phyloP scores from a whole-genome alignment of 768 basidiomycete genomes.

The Suillus decipiens region DNA sequence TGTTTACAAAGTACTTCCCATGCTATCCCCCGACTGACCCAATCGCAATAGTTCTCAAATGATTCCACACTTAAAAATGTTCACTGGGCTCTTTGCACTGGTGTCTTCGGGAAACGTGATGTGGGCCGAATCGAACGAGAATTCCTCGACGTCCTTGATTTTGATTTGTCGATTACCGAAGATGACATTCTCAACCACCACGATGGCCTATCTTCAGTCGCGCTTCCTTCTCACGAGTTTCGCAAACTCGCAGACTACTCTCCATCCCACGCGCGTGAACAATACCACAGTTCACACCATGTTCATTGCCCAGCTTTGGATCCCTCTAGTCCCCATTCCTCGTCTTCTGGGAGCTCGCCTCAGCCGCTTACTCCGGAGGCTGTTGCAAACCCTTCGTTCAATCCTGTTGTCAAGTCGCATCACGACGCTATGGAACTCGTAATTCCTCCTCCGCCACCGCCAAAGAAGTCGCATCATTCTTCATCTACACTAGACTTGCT shows the following conservation, averaged over 20 bases:
- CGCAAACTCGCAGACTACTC: constrained; percentile 27
- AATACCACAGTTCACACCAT: constrained; percentile 22
- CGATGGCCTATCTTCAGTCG: constrained; percentile 33
- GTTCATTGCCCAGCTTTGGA: constrained; percentile 44
- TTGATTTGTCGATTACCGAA: constrained; percentile 67
- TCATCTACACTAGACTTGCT: constrained; percentile 45
- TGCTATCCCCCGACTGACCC: constrained; percentile 14
- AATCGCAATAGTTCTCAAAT: constrained; percentile 64
- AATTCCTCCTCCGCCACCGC: constrained; percentile 24
- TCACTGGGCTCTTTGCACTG: constrained; percentile 87
- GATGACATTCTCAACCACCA: constrained; percentile 57
- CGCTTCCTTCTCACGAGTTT: constrained; percentile 27
- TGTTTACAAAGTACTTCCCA: constrained; percentile 24
- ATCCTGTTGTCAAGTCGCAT: constrained; percentile 27
- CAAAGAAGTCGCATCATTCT: constrained; percentile 27
- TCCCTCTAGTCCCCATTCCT: constrained; percentile 41
- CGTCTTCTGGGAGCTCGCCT: constrained; percentile 37
- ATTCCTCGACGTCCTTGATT: constrained; percentile 79
- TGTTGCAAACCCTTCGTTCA: constrained; percentile 22
- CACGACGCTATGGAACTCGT: constrained; percentile 28
- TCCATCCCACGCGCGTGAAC: constrained; percentile 20
- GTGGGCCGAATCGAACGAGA: constrained; percentile 82
- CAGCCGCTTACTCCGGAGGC: constrained; percentile 34
- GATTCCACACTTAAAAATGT: constrained; percentile 90
- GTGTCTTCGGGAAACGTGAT: constrained; percentile 80